A percentile compares a stretch with the other conserved stretches of the same genome.
Evolutionary conservation across 495 filamentous ascomycete species (phyloP).

Genomic region (Aspergillus olivimuriae): DNA sequence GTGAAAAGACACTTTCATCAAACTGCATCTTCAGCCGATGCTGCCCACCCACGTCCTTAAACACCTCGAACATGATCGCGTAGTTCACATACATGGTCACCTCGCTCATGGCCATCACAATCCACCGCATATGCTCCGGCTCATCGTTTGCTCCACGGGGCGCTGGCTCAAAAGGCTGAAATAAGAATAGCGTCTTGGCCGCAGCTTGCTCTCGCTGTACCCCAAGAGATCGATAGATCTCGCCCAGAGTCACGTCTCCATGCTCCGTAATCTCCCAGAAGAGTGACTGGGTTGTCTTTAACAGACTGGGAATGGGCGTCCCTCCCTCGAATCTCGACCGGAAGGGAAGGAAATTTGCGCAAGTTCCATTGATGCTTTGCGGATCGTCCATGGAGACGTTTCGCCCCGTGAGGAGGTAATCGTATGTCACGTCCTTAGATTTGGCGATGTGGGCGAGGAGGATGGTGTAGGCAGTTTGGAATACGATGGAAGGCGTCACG

Average conservation of each 20-base stretch:
- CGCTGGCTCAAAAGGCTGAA: constrained; percentile 17
- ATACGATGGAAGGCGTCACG: constrained; percentile 14
- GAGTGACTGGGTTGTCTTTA: constrained; percentile 6
- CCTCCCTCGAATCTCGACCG: constrained; percentile 6
- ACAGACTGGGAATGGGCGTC: constrained; percentile 1
- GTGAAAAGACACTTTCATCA: constrained; percentile 1
- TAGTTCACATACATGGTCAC: constrained; percentile 12
- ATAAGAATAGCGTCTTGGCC: constrained; percentile 12
- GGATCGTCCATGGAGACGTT: constrained; percentile 17
- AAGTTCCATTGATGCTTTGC: constrained; percentile 18
- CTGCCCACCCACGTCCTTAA: constrained; percentile 1
- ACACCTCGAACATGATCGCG: constrained; percentile 12
- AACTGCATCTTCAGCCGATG: constrained; percentile 7
- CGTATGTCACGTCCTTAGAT: constrained; percentile 11
- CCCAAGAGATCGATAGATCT: constrained; percentile 9
- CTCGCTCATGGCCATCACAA: constrained; percentile 14
- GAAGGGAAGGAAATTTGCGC: constrained; percentile 18
- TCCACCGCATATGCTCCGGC: constrained; percentile 10
- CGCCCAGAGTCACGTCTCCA: constrained; percentile 8
- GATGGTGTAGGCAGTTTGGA: constrained; percentile 14
- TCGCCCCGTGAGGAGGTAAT: constrained; percentile 18
- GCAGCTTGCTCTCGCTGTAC: background rate
- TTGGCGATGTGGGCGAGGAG: constrained; percentile 3
- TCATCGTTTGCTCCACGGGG: background rate
- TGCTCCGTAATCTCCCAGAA: constrained; percentile 19